A percentile compares a stretch with the other conserved stretches of the same genome.
Evolutionary conservation across 2,329 filamentous ascomycete genomes (phyloP).

Genomic region (Phaeosphaeria sp.): DNA sequence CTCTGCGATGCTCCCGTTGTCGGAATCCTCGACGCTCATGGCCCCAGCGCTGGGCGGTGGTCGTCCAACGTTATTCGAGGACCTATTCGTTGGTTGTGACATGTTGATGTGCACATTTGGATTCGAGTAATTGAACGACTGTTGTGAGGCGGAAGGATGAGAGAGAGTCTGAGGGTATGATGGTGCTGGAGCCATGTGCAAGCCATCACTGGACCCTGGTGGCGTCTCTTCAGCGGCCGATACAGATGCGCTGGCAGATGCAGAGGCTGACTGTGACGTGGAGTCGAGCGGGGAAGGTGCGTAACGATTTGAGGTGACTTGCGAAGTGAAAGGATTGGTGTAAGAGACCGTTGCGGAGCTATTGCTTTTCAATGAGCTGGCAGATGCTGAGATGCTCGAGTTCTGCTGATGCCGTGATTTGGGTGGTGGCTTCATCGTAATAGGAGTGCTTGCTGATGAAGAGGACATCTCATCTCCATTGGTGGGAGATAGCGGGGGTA

Average conservation of each 20-base stretch:
- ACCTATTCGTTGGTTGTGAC: constrained; percentile 22
- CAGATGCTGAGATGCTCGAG: constrained; percentile 41
- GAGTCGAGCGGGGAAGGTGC: constrained; percentile 33
- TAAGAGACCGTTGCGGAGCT: constrained; percentile 31
- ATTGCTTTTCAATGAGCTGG: constrained; percentile 41
- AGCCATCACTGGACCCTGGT: constrained; percentile 45
- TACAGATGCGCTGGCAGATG: constrained; percentile 39
- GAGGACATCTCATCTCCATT: constrained; percentile 35
- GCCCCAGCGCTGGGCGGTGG: constrained; percentile 36
- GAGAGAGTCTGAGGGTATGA: constrained; percentile 39
- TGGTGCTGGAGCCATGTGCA: constrained; percentile 42
- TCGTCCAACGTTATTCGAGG: constrained; percentile 26
- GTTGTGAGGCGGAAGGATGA: constrained; percentile 30
- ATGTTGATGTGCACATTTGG: constrained; percentile 38
- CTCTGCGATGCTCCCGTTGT: constrained; percentile 43
- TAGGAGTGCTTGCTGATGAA: constrained; percentile 42
- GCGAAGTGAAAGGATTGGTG: constrained; percentile 30
- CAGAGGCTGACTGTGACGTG: constrained; percentile 34
- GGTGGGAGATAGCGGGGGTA: constrained; percentile 30
- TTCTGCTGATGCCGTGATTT: constrained; percentile 40
- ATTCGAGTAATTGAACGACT: constrained; percentile 25
- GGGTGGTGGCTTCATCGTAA: constrained; percentile 41
- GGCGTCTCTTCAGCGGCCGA: constrained; percentile 46
- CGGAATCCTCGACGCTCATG: constrained; percentile 41
- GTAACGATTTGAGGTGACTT: constrained; percentile 23